Percentiles rank a stretch among this genome's conserved stretches.
phyloP scores from a whole-genome alignment of 164 flowering plant species.

The Macadamia tetraphylla region DNA sequence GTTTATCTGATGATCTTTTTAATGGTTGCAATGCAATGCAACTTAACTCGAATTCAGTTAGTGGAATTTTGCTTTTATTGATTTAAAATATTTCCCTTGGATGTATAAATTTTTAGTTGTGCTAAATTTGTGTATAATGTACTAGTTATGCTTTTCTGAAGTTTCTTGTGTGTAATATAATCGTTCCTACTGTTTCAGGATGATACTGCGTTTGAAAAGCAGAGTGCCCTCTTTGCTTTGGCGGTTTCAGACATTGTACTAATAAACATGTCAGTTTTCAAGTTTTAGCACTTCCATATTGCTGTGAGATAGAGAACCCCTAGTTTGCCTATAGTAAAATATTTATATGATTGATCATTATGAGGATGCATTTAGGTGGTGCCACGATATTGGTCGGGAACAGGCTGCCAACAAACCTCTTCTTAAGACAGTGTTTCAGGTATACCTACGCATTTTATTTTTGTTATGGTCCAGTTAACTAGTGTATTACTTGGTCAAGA shows the following conservation, averaged over 20 bases:
- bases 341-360: constrained; percentile 6
- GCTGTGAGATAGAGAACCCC: constrained; percentile 2
- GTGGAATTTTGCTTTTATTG: not conserved
- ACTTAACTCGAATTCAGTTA: no score
- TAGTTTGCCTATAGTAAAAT: constrained; percentile 1
- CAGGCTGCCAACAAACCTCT: constrained; percentile 70
- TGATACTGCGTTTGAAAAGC: constrained; percentile 68
- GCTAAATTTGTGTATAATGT: no score
- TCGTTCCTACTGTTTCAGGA: constrained; percentile 32
- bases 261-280: constrained; percentile 49
- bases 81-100: not conserved
- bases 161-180: not conserved
- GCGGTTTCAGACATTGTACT: constrained; percentile 55
- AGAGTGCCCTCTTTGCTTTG: constrained; percentile 60
- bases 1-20: no score
- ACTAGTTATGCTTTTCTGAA: not conserved
- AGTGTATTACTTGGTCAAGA: not conserved
- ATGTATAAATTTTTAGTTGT: no score
- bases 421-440: constrained; percentile 66
- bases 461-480: not conserved
- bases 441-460: constrained; percentile 5
- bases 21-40: no score
- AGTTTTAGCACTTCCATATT: not conserved
- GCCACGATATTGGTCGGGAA: constrained; percentile 69
- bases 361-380: constrained; percentile 39